Conservation (phyloP, 1,284 basidiomycete species). For the Rhodofomes roseus region DNA sequence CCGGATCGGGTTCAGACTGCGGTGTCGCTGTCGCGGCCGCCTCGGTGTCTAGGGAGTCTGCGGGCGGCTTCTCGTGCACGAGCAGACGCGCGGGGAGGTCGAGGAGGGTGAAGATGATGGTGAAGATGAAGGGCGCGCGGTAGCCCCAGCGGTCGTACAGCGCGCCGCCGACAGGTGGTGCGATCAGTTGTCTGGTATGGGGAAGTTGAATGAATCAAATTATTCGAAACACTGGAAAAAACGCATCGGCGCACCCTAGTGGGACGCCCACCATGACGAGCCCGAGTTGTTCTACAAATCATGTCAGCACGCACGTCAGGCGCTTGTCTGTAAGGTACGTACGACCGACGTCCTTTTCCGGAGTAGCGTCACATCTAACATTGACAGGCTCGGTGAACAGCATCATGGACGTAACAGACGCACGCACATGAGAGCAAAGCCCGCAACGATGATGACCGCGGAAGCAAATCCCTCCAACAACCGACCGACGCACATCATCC, state of each 20-base stretch:
- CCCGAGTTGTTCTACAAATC: constrained; percentile 53
- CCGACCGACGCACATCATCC: constrained; percentile 64
- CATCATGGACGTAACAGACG: no score
- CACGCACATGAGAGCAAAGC: constrained; percentile 54
- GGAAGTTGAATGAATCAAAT: no score
- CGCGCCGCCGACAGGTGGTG: constrained; percentile 65
- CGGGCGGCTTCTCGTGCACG: constrained; percentile 42
- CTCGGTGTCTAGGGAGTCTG: no score
- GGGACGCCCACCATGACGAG: constrained; percentile 62
- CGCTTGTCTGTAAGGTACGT: not conserved
- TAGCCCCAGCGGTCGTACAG: constrained; percentile 62
- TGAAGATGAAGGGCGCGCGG: constrained; percentile 67
- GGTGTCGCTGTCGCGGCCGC: no score
- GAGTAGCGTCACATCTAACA: constrained; percentile 59
- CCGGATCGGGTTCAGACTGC: constrained; percentile 16
- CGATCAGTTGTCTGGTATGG: constrained; percentile 31
- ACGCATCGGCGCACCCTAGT: constrained; percentile 52
- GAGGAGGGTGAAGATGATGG: constrained; percentile 47
- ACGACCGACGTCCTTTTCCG: constrained; percentile 52
- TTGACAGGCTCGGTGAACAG: constrained; percentile 11
- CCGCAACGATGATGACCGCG: constrained; percentile 67
- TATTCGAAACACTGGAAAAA: no score
- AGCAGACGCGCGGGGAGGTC: constrained; percentile 58
- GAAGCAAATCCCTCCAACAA: constrained; percentile 67
- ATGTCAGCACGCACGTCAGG: no score